Conservation (phyloP, 192 early-diverging fungal genomes). For the Geranomyces michiganensis region DNA sequence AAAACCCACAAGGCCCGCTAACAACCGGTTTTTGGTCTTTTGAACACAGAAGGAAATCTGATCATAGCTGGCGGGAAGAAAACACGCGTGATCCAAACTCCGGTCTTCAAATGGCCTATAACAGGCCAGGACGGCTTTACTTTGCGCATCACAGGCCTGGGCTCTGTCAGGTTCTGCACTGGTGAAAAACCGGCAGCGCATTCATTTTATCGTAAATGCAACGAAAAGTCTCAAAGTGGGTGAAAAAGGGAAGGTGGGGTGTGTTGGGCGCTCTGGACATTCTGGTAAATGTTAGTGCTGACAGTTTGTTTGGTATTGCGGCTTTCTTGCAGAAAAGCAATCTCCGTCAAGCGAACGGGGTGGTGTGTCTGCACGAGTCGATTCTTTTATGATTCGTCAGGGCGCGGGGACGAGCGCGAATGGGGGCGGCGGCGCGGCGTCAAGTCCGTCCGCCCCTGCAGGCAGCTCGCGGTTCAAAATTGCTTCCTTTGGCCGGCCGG, state of each 20-base stretch:
- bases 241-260: too few species aligned
- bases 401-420: too few species aligned
- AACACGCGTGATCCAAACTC: not conserved
- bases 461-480: too few species aligned
- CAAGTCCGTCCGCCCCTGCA: too few species aligned
- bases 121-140: not conserved
- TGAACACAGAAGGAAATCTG: not conserved
- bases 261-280: not conserved
- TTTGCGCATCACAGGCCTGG: not conserved
- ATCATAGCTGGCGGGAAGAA: not conserved
- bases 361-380: too few species aligned
- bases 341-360: too few species aligned
- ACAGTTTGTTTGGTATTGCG: not conserved
- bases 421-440: too few species aligned
- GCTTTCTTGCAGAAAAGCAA: not conserved
- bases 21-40: not conserved
- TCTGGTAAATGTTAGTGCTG: not conserved
- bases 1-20: too few species aligned
- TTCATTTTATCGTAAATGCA: not conserved
- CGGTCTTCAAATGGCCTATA: not conserved
- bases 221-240: not conserved
- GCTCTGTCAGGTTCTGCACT: not conserved
- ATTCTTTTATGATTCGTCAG: too few species aligned
- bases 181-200: not conserved
- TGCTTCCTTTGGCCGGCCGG: too few species aligned